Evolutionary conservation across 192 early-diverging fungal species (phyloP).

Genomic region (Funneliformis geosporum): DNA sequence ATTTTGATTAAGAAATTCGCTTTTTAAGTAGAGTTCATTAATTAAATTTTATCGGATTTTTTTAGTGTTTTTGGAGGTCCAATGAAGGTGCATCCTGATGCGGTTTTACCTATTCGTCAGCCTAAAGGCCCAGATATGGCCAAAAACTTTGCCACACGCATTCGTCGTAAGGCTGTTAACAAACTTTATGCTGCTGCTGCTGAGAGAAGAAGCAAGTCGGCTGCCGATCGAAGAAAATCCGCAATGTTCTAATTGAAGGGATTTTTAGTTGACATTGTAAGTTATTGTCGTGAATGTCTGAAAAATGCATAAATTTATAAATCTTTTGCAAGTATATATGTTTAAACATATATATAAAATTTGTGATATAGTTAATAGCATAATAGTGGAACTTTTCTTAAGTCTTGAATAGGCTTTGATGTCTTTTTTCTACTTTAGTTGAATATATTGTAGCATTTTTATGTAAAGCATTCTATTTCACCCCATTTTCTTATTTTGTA

Average conservation of each 20-base stretch:
- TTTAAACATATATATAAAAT: background rate
- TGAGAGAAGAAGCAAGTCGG: conserved; percentile 31
- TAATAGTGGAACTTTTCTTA: background rate
- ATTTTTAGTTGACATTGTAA: conserved; percentile 1
- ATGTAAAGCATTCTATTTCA: background rate
- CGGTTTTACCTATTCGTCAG: conserved; percentile 31
- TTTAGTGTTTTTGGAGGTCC: conserved; percentile 31
- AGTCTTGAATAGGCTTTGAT: background rate
- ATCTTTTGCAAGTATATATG: conserved; percentile 4
- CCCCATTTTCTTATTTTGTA: background rate
- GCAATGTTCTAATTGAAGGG: conserved; percentile 26
- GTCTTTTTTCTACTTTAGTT: background rate
- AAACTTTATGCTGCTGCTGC: conserved; percentile 30
- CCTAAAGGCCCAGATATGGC: conserved; percentile 33
- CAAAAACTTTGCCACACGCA: conserved; percentile 33
- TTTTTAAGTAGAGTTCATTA: background rate
- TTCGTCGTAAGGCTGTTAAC: conserved; percentile 35
- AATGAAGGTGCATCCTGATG: conserved; percentile 28
- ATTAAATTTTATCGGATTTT: background rate
- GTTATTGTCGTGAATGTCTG: background rate
- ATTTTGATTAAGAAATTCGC: background rate
- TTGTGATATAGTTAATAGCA: conserved; percentile 5
- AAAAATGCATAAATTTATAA: background rate
- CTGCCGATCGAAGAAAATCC: conserved; percentile 31
- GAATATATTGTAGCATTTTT: background rate